Percentiles rank a stretch among this genome's conserved stretches.
Conservation (phyloP, 2,329 filamentous ascomycete genomes). For the Aspergillus quadrilineatus region DNA sequence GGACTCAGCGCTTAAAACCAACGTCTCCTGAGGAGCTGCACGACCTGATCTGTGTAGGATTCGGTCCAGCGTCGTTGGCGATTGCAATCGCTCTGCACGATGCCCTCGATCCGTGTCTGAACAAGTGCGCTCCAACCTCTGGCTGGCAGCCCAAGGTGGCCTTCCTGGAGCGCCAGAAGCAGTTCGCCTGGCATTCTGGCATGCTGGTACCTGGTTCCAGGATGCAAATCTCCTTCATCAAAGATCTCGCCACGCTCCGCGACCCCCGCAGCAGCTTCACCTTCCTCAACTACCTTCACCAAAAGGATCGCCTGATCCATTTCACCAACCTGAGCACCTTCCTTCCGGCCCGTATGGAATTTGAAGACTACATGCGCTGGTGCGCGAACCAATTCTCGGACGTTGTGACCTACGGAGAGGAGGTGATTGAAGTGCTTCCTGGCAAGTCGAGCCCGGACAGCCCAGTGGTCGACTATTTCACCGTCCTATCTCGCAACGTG, state of each 20-base stretch:
- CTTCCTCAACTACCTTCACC: slow-evolving; percentile 90
- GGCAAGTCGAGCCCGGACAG: slow-evolving; percentile 49
- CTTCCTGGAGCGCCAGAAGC: slow-evolving; percentile 81
- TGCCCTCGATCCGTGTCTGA: slow-evolving; percentile 53
- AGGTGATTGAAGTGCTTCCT: slow-evolving; percentile 71
- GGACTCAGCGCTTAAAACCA: slow-evolving; percentile 51
- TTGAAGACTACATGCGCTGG: slow-evolving; percentile 95
- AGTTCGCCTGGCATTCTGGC: slow-evolving; percentile 89
- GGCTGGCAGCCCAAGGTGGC: slow-evolving; percentile 65
- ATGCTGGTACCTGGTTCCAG: slow-evolving; percentile 91
- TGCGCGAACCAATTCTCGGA: slow-evolving; percentile 76
- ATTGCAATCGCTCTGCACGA: slow-evolving; percentile 89
- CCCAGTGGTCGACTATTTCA: slow-evolving; percentile 62
- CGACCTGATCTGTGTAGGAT: slow-evolving; percentile 87
- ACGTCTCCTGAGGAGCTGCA: slow-evolving; percentile 64
- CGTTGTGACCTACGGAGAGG: slow-evolving; percentile 72
- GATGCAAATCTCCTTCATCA: slow-evolving; percentile 98
- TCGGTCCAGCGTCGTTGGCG: slow-evolving; percentile 85
- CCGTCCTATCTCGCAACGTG: slow-evolving; percentile 63
- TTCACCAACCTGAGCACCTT: slow-evolving; percentile 92
- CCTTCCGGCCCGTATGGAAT: slow-evolving; percentile 80
- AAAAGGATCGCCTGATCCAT: slow-evolving; percentile 75
- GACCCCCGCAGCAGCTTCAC: slow-evolving; percentile 90
- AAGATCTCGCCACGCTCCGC: slow-evolving; percentile 86
- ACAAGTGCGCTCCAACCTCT: slow-evolving; percentile 41